Evolutionary conservation across 2,329 filamentous ascomycete species (phyloP).

Genomic region (Aspergillus transmontanensis): DNA sequence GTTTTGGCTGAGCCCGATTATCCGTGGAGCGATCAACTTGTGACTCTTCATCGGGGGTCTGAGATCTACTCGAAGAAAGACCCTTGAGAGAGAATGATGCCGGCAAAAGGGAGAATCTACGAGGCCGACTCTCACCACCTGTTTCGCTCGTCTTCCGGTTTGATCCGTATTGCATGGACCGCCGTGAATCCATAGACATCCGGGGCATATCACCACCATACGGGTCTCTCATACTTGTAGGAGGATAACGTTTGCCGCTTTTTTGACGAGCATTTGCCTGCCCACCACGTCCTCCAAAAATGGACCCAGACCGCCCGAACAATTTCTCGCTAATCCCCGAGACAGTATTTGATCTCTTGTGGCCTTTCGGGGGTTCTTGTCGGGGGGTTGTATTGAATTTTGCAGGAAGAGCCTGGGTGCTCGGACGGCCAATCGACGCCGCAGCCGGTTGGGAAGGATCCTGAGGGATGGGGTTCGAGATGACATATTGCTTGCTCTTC

Average conservation of each 20-base stretch:
- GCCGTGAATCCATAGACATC: slow-evolving; percentile 72
- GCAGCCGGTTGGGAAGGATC: slow-evolving; percentile 53
- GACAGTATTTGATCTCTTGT: slow-evolving; percentile 74
- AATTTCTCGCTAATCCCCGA: slow-evolving; percentile 81
- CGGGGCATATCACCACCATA: slow-evolving; percentile 63
- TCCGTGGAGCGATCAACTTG: slow-evolving; percentile 41
- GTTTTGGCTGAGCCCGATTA: slow-evolving; percentile 31
- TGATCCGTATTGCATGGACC: slow-evolving; percentile 70
- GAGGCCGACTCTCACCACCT: slow-evolving; percentile 60
- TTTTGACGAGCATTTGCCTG: slow-evolving; percentile 47
- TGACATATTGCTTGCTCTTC: slow-evolving; percentile 69
- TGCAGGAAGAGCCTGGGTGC: slow-evolving; percentile 58
- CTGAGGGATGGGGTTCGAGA: slow-evolving; percentile 67
- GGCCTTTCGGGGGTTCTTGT: slow-evolving; percentile 51
- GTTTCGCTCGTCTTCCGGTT: slow-evolving; percentile 73
- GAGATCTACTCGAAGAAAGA: slow-evolving; percentile 60
- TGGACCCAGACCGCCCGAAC: slow-evolving; percentile 78
- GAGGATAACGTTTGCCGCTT: slow-evolving; percentile 73
- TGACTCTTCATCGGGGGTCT: slow-evolving; percentile 47
- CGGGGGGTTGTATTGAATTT: slow-evolving; percentile 61
- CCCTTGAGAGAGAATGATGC: slow-evolving; percentile 65
- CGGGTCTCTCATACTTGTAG: slow-evolving; percentile 82
- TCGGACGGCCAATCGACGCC: slow-evolving; percentile 63
- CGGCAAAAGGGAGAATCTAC: slow-evolving; percentile 72
- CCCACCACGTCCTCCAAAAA: slow-evolving; percentile 65